Evolutionary conservation across 306 rosid genomes (phyloP).

Genomic region (Medicago lupulina): DNA sequence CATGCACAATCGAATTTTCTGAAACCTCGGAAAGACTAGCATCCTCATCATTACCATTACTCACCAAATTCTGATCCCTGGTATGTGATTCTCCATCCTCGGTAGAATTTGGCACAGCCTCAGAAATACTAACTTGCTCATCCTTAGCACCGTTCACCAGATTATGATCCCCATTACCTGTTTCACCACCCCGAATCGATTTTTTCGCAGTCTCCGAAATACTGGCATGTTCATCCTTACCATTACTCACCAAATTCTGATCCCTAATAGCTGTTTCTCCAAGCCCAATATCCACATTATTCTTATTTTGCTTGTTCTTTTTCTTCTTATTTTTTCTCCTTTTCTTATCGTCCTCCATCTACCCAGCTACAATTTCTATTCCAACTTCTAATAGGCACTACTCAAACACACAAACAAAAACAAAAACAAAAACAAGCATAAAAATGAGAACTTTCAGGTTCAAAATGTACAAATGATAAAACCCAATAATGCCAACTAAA

Average conservation of each 20-base stretch:
- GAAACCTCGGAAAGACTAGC: too few species aligned
- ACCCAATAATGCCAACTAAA: constrained; percentile 32
- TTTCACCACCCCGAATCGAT: background rate
- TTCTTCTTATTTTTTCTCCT: constrained; percentile 65
- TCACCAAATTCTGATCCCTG: background rate
- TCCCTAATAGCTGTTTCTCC: too few species aligned
- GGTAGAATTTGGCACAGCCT: background rate
- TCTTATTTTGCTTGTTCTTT: constrained; percentile 60
- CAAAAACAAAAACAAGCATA: background rate
- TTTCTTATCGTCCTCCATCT: constrained; percentile 71
- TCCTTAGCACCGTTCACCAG: background rate
- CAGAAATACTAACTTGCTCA: background rate
- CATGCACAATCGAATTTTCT: constrained; percentile 13
- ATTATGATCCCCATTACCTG: background rate
- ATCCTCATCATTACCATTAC: background rate
- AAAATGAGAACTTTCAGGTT: constrained; percentile 29
- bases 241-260: background rate
- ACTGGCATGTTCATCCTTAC: background rate
- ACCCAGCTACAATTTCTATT: constrained; percentile 39
- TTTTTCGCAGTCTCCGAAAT: background rate
- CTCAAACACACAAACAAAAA: background rate
- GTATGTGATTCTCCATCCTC: background rate
- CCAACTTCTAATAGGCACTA: constrained; percentile 39
- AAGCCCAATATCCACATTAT: constrained; percentile 47
- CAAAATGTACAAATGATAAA: constrained; percentile 29